Conservation (phyloP, 176 grass and related monocot species). For the Thalia dealbata region DNA sequence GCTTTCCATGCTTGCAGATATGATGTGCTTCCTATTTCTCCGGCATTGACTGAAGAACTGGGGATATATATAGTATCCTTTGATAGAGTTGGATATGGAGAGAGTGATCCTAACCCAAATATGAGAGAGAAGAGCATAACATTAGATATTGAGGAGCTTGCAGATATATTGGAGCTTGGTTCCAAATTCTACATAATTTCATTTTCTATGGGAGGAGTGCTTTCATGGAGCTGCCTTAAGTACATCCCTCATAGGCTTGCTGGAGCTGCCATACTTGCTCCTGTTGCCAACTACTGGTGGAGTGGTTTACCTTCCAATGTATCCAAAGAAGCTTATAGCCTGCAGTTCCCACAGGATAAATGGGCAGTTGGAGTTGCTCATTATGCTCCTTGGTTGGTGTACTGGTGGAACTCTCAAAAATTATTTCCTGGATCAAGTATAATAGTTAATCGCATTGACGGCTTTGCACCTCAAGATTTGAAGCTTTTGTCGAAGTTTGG, state of each 20-base stretch:
- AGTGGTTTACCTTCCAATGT: slow-evolving; percentile 48
- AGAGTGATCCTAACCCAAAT: slow-evolving; percentile 67
- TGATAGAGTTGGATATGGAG: slow-evolving; percentile 69
- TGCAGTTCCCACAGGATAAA: slow-evolving; percentile 39
- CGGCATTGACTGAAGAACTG: slow-evolving; percentile 54
- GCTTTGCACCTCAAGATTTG: slow-evolving; percentile 47
- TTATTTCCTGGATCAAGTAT: slow-evolving; percentile 52
- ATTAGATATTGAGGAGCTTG: slow-evolving; percentile 62
- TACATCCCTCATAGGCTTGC: slow-evolving; percentile 73
- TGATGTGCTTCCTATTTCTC: slow-evolving; percentile 44
- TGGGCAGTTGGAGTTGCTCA: slow-evolving; percentile 57
- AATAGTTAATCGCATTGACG: slow-evolving; percentile 36
- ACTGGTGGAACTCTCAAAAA: slow-evolving; percentile 74
- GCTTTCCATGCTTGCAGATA: slow-evolving; percentile 66
- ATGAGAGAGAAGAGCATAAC: slow-evolving; percentile 51
- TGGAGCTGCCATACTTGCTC: slow-evolving; percentile 53
- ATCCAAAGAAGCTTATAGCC: slow-evolving; percentile 48
- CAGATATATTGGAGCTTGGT: slow-evolving; percentile 55
- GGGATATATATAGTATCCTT: slow-evolving; percentile 64
- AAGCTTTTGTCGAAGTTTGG: slow-evolving; percentile 48
- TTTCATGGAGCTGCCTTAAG: slow-evolving; percentile 64
- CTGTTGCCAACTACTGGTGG: slow-evolving; percentile 80
- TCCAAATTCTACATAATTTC: slow-evolving; percentile 63
- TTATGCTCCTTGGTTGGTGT: slow-evolving; percentile 50
- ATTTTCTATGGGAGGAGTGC: slow-evolving; percentile 58